Base-by-base conservation (phyloP, 176 grass and related monocot genomes). In the Triticum timopheevii region DNA sequence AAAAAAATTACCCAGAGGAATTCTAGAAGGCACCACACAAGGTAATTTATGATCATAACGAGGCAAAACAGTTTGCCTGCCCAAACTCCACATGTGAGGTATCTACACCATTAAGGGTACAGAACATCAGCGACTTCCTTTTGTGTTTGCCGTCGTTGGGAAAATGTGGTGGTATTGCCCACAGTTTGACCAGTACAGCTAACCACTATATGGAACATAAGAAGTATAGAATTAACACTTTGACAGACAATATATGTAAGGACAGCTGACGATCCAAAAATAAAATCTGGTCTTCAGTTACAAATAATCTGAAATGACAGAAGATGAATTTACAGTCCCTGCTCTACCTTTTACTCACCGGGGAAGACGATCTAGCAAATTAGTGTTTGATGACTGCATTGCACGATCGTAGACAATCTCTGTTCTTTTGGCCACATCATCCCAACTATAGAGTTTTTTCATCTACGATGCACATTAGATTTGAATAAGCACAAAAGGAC, bases 341-440 rank as follows among this genome's bases (percentile, higher is more conserved):
- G 25, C 24, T 25, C 82, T 6, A 3, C 16, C 52, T 49, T 49
- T 13, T 15, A 84, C 89, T 90, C 49, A 95, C 93, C 88, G 84
- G 10, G 95, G 91, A 83, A 98, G 80, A n/a, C 90, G 90, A 61
- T 93, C 85, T 59, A 98, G 81, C 25, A 98, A 85, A 88, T 73
- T 92, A 35, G 86, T 92, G 24, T 90, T 85, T 23, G 86, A 50
- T 25, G 77, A 92, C 22, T 84, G 78, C 86, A 95, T 87, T 77
- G 93, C 89, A 83, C 78, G 80, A 74, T 92, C 84, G 66, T 95
- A 98, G 24, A 98, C 93, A 35, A 93, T 92, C 81, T 92, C 93
- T 49, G 96, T 98, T 90, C 96, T 95, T 84, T 92, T 89, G 1
- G 95, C 93, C 40, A 98, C 95, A 81, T 98, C 95, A 89, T 98